Evolutionary conservation across 169 alveolate genomes (phyloP).

Genomic region (Babesia ovis): DNA sequence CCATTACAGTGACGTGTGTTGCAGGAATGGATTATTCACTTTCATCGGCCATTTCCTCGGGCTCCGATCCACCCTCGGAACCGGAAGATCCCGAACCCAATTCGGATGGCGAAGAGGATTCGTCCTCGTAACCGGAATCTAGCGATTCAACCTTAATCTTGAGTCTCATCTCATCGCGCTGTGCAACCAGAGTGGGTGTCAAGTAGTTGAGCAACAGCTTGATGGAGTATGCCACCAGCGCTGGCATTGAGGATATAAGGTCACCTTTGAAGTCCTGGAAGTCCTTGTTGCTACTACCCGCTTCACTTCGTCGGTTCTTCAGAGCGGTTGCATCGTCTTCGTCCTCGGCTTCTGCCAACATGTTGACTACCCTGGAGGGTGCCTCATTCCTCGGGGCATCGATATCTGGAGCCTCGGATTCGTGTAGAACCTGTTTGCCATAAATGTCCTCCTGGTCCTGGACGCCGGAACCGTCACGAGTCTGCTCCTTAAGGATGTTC

Average conservation of each 20-base stretch:
- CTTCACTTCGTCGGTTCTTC: constrained; percentile 54
- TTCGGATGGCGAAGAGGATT: constrained; percentile 9
- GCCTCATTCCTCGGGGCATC: constrained; percentile 5
- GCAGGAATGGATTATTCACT: too few relatives aligned
- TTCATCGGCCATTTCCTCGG: too few relatives aligned
- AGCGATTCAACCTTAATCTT: constrained; percentile 51
- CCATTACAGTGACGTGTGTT: too few relatives aligned
- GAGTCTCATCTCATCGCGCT: constrained; percentile 44
- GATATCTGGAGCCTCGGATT: constrained; percentile 67
- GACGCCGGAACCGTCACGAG: constrained; percentile 27
- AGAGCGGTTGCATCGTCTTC: constrained; percentile 70
- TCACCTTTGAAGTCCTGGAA: constrained; percentile 58
- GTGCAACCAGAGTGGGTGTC: constrained; percentile 50
- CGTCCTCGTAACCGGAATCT: constrained; percentile 34
- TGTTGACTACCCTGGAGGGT: constrained; percentile 25
- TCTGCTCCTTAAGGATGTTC: constrained; percentile 48
- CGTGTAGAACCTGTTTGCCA: constrained; percentile 74
- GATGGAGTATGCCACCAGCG: constrained; percentile 65
- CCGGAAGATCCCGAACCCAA: neutral
- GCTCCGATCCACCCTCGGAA: too few relatives aligned
- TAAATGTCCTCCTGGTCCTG: constrained; percentile 78
- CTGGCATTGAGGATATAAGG: constrained; percentile 54
- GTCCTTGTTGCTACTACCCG: constrained; percentile 32
- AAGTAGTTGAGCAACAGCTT: constrained; percentile 46
- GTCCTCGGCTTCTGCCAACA: constrained; percentile 68